These are phyloP conservation scores for Ustilago curta DNA, from an alignment of 1,284 basidiomycete genomes.

Conservation along the genomic window DNA sequence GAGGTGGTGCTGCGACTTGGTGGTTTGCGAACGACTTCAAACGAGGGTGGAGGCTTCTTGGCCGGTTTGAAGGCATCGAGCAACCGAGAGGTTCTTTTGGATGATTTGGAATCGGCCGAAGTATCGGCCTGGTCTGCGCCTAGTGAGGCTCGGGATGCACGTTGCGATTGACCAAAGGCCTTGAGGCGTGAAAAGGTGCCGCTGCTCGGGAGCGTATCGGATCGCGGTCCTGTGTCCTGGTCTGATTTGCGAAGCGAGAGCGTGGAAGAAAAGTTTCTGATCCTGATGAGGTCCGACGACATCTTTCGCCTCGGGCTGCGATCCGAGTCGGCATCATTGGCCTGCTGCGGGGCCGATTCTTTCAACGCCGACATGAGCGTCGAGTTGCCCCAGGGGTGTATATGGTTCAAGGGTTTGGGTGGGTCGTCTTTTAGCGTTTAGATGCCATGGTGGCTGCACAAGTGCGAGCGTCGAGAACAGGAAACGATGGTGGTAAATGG, in stretches of 20 bases:
- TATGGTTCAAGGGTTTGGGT: not conserved
- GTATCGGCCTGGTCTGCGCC: slow-evolving; percentile 19
- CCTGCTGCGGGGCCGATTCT: slow-evolving; percentile 2
- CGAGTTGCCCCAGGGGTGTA: no score
- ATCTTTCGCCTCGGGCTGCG: slow-evolving; percentile 32
- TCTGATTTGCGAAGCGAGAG: slow-evolving; percentile 42
- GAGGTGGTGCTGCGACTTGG: slow-evolving; percentile 37
- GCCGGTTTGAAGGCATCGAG: slow-evolving; percentile 47
- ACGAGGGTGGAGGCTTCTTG: slow-evolving; percentile 36
- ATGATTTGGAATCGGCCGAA: slow-evolving; percentile 17
- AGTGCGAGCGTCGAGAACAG: not conserved
- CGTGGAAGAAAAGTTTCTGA: slow-evolving; percentile 42
- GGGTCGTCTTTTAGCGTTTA: not conserved
- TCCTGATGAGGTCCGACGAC: slow-evolving; percentile 35
- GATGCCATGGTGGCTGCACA: slow-evolving; percentile 1
- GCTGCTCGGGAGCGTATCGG: slow-evolving; percentile 11
- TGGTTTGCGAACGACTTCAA: slow-evolving; percentile 52
- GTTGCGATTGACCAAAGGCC: slow-evolving; percentile 19
- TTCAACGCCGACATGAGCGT: slow-evolving; percentile 20
- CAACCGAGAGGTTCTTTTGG: slow-evolving; percentile 28
- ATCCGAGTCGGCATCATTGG: slow-evolving; percentile 12
- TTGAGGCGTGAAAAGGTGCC: slow-evolving; percentile 37
- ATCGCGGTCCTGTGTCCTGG: slow-evolving; percentile 12
- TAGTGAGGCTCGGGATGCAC: slow-evolving; percentile 14
- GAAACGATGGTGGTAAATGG: not conserved